Evolutionary conservation across 306 rosid species (phyloP).

Genomic region (Medicago lupulina): DNA sequence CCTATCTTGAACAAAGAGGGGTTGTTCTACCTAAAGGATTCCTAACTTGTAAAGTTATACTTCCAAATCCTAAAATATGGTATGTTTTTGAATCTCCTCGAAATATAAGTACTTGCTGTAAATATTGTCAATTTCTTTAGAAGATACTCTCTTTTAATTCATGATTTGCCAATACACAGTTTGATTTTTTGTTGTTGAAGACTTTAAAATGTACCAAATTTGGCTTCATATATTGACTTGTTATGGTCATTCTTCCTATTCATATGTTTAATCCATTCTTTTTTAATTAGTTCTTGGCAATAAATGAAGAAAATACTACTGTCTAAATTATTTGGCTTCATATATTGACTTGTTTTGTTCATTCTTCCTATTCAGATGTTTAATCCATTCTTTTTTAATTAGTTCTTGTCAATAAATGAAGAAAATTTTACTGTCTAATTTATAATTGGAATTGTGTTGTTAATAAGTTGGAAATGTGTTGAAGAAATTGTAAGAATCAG

Average conservation of each 20-base stretch:
- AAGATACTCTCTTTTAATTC: conserved; percentile 26
- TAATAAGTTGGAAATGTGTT: conserved; percentile 16
- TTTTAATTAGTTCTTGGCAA: conserved; percentile 2
- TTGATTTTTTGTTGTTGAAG: conserved; percentile 2
- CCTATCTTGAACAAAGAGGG: conserved; percentile 96
- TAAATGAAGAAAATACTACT: not conserved
- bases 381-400: conserved; percentile 8
- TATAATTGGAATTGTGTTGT: conserved; percentile 12
- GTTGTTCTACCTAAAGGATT: conserved; percentile 68
- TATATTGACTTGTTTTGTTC: not conserved
- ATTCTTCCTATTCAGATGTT: conserved; percentile 26
- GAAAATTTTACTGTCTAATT: not conserved
- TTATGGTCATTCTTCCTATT: conserved; percentile 18
- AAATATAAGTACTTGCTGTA: not conserved
- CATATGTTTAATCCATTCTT: conserved; percentile 18
- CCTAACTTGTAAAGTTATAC: conserved; percentile 79
- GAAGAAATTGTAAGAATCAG: conserved; percentile 13
- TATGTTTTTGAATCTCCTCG: conserved; percentile 47
- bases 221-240: not conserved
- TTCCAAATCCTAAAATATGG: conserved; percentile 85
- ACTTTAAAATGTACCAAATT: not conserved
- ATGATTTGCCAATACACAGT: not conserved
- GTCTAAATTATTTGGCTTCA: conserved; percentile 15
- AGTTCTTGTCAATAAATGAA: conserved; percentile 22
- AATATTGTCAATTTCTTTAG: conserved; percentile 8